phyloP scores from a whole-genome alignment of 169 alveolate species.

The Nephromyces sp. region DNA sequence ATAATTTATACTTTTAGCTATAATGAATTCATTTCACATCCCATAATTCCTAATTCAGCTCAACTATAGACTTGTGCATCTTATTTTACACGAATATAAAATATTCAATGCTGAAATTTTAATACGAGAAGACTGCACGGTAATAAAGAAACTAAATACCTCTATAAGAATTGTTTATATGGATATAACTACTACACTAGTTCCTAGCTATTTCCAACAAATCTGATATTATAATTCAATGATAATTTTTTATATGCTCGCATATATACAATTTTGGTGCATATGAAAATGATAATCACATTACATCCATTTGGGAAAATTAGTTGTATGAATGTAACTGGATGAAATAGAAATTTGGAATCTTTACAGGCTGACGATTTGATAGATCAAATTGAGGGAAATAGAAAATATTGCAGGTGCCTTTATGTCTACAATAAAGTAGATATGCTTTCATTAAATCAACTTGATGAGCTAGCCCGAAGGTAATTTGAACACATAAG shows the following conservation, averaged over 20 bases:
- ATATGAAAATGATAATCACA: neutral
- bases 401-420: constrained; percentile 78
- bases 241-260: too few species aligned
- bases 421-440: constrained; percentile 82
- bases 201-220: too few species aligned
- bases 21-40: constrained; percentile 13
- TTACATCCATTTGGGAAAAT: too few species aligned
- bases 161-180: too few species aligned
- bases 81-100: constrained; percentile 79
- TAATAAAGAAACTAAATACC: constrained; percentile 1
- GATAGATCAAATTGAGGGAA: constrained; percentile 94
- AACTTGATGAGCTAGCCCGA: constrained; percentile 24
- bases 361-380: constrained; percentile 85
- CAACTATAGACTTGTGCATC: constrained; percentile 58
- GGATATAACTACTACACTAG: too few species aligned
- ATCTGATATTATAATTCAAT: too few species aligned
- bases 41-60: constrained; percentile 15
- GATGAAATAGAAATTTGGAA: too few species aligned
- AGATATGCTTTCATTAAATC: constrained; percentile 12
- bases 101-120: constrained; percentile 82
- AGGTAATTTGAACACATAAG: too few species aligned
- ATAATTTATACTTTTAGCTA: neutral
- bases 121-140: constrained; percentile 85
- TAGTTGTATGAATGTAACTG: too few species aligned
- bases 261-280: too few species aligned